Evolutionary conservation across 768 basidiomycete species (phyloP).

Genomic region (Rubroboletus pulcherrimus): DNA sequence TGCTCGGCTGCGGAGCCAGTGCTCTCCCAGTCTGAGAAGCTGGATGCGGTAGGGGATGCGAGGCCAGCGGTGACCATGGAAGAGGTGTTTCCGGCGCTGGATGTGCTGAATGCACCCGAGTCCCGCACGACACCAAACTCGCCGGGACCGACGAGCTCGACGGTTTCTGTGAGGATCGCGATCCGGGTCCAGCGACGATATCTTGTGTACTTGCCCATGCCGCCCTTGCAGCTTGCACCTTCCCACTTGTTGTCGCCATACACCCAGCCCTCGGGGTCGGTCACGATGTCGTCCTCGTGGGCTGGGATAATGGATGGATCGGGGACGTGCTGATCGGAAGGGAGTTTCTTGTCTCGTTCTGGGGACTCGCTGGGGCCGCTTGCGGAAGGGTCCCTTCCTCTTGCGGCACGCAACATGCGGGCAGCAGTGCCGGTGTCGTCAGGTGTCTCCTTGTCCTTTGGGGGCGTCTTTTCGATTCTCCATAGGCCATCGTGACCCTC

Average conservation of each 20-base stretch:
- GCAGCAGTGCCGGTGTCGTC: slow-evolving; percentile 42
- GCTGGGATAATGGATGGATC: slow-evolving; percentile 29
- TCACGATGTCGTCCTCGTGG: slow-evolving; percentile 51
- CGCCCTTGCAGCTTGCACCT: slow-evolving; percentile 64
- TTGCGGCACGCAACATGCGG: slow-evolving; percentile 53
- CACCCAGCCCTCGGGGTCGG: slow-evolving; percentile 89
- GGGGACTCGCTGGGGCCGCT: slow-evolving; percentile 17
- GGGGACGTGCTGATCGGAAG: slow-evolving; percentile 25
- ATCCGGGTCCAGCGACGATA: slow-evolving; percentile 84
- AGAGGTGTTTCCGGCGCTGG: slow-evolving; percentile 13
- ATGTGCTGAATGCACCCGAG: slow-evolving; percentile 18
- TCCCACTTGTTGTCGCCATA: slow-evolving; percentile 98
- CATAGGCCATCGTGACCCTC: slow-evolving; percentile 50
- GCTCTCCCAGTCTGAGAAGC: slow-evolving; percentile 30
- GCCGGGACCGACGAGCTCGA: slow-evolving; percentile 49
- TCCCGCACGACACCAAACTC: slow-evolving; percentile 30
- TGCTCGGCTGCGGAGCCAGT: slow-evolving; percentile 23
- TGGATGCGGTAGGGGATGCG: slow-evolving; percentile 29
- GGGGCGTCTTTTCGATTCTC: slow-evolving; percentile 61
- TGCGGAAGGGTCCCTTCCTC: slow-evolving; percentile 36
- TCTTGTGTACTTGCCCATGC: slow-evolving; percentile 90
- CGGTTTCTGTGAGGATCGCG: slow-evolving; percentile 69
- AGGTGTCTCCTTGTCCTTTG: slow-evolving; percentile 37
- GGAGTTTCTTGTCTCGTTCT: slow-evolving; percentile 20
- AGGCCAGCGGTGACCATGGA: slow-evolving; percentile 25